Base-by-base conservation (phyloP, 441 rosid species). In the Sinapis alba region DNA sequence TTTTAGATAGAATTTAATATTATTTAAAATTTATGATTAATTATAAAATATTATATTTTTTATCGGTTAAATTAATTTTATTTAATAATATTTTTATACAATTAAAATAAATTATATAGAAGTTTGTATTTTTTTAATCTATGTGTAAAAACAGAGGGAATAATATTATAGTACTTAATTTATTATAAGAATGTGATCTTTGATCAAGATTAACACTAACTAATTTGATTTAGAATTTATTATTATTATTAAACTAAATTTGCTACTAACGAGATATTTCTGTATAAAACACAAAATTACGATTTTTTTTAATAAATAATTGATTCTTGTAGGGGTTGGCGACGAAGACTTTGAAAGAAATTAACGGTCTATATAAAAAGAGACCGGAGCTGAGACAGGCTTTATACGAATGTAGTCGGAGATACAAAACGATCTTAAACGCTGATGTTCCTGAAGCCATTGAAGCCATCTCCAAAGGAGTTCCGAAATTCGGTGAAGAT, bases 391-490 rank as follows among this genome's bases (percentile, higher is more conserved):
- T 84, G 10, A 78, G 51, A 69, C 23, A 2, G 3, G 74, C 81
- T 2, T 71, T 82, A n/a, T 34, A 26, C 2, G 24, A 68, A 13
- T 81, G 86, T 72, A 75, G 69, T 23, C 58, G 56, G 0, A 58
- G 68, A 15, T 82, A 84, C 59, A 69, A 74, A 18, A 75, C 74
- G 15, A 75, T 79, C 24, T 19, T 82, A 23, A 41, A 60, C 0
- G 79, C 76, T 0, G 78, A 80, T 50, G 53, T 86, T 3, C 84
- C 85, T 0, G 74, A 79, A 66, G 83, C 85, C 21, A 36, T 64
- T 13, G 73, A 64, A 15, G 86, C 83, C 12, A 24, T 86, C 20
- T 12, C 68, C 23, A 66, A 62, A 24, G 83, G 82, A 26, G 57
- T 63, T 20, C 76, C 69, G 0, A 51, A 68, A 9, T 73, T 73